These are phyloP conservation scores for Apiospora aurea DNA, from an alignment of 2,329 filamentous ascomycete genomes.

Conservation along the genomic window DNA sequence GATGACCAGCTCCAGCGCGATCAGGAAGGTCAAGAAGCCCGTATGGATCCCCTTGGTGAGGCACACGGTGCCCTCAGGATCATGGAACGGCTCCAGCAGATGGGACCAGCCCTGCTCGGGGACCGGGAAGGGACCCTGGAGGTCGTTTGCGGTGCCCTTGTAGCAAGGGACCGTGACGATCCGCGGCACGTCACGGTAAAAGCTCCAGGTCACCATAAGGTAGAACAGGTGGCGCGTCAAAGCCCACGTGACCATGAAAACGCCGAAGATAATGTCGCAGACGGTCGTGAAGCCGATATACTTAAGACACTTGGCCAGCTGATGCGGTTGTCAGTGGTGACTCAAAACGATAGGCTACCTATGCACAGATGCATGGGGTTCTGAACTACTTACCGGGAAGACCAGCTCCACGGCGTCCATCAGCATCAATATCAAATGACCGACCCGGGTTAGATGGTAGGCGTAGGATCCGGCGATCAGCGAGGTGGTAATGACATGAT, in stretches of 20 bases:
- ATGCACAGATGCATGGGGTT: not conserved
- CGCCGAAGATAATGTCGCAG: slow-evolving; percentile 82
- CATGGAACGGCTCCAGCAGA: slow-evolving; percentile 74
- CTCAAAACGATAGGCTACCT: not conserved
- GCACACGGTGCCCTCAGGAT: slow-evolving; percentile 78
- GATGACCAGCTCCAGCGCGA: slow-evolving; percentile 80
- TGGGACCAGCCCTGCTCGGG: slow-evolving; percentile 62
- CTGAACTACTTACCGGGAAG: slow-evolving; percentile 70
- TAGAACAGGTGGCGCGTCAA: slow-evolving; percentile 82
- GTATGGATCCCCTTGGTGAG: slow-evolving; percentile 77
- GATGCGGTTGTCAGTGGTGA: slow-evolving; percentile 27
- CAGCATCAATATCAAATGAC: slow-evolving; percentile 83
- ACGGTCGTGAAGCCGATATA: slow-evolving; percentile 78
- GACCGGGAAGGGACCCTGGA: slow-evolving; percentile 58
- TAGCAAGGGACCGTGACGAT: slow-evolving; percentile 77
- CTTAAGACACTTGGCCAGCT: slow-evolving; percentile 91
- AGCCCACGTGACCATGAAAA: slow-evolving; percentile 87
- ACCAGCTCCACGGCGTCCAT: slow-evolving; percentile 94
- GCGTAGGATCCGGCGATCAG: slow-evolving; percentile 83
- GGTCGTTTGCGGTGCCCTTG: slow-evolving; percentile 59
- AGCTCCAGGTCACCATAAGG: slow-evolving; percentile 79
- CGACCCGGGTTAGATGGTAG: slow-evolving; percentile 85
- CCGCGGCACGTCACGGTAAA: slow-evolving; percentile 69
- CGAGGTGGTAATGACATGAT: slow-evolving; percentile 85
- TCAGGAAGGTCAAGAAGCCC: slow-evolving; percentile 76